Evolutionary conservation across 176 grass and related monocot genomes (phyloP).

Genomic region (Dendrocalamus sinicus): DNA sequence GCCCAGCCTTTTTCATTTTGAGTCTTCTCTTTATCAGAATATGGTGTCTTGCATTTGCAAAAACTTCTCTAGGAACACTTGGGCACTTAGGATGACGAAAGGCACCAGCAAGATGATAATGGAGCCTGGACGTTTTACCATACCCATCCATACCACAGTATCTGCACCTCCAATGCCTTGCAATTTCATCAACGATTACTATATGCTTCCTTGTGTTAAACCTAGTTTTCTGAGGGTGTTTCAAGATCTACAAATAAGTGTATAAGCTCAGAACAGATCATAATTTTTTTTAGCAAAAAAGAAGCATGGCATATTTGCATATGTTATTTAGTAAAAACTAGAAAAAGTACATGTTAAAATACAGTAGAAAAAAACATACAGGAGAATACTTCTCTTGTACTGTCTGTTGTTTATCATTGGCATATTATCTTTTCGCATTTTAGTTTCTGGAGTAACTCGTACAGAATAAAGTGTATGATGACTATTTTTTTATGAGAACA

Average conservation of each 20-base stretch:
- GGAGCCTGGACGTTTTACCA: constrained; percentile 49
- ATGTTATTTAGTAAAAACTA: constrained; percentile 26
- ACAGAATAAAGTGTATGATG: constrained; percentile 15
- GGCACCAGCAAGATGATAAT: constrained; percentile 50
- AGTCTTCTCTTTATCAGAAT: constrained; percentile 42
- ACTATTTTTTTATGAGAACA: constrained; percentile 1
- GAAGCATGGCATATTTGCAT: constrained; percentile 18
- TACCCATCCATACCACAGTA: constrained; percentile 54
- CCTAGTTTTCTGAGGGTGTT: constrained; percentile 29
- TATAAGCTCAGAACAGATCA: constrained; percentile 3
- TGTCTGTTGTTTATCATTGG: constrained; percentile 18
- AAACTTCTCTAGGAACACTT: constrained; percentile 49
- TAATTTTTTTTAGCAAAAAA: not conserved
- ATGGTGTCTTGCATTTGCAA: constrained; percentile 40
- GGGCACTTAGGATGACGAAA: constrained; percentile 50
- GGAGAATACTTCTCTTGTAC: not conserved
- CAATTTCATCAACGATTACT: constrained; percentile 46
- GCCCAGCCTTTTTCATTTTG: constrained; percentile 21
- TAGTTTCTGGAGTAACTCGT: not conserved
- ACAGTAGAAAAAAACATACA: not conserved
- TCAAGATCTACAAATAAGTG: constrained; percentile 47
- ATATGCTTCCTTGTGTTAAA: constrained; percentile 56
- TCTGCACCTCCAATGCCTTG: constrained; percentile 52
- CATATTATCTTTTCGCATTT: constrained; percentile 14
- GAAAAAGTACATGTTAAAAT: not conserved